Evolutionary conservation across 2,329 filamentous ascomycete genomes (phyloP), one percentile per base, ranked within the genome.

Genomic region (Pyrenophora teres): DNA sequence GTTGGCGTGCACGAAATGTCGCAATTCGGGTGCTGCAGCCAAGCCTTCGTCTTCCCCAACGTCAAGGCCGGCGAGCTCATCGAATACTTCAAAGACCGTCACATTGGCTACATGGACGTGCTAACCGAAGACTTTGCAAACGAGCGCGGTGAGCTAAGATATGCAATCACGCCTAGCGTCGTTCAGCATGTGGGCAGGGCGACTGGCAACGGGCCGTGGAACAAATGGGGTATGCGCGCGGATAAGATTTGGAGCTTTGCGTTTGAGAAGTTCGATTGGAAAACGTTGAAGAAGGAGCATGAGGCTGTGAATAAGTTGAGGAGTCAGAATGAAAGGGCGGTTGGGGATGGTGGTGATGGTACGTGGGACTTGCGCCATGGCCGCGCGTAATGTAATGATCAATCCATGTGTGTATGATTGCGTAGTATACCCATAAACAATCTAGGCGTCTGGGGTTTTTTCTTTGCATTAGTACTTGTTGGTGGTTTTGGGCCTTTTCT

Each of bases 1-100:
- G 33, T 47, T 2, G 76, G 76, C 6, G 67, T 79, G 1, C 65
- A 73, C 36, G 58, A 66, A 19, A 78, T 78, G 76, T 60, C 72
- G 10, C 57, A 68, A 7, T 78, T 70, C 46, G 77, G 76, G 13
- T 78, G 76, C 59, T 79, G 77, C 54, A 72, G 73, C 1, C 77
- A 80, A 62, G 77, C 65, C 2, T 69, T 78, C 5, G 71, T 78
- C 30, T 79, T 77, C 43, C 76, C 75, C 2, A 72, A 70, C n/a
- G 40, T 56, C 12, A 67, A 67, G 40, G 62, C 64, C 5, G 40
- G 59, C 18, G 57, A 58, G 16, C 57, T 71, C 1, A 46, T 74
- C 15, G 47, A 67, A 1, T 73, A 69, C 45, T 72, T 70, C 50
- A 67, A 68, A 44, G 62, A 68, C 35, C 65, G 63, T 41, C 61